Percentiles rank a stretch among this genome's conserved stretches.
Conservation (phyloP, 2,329 filamentous ascomycete species). For the Aaosphaeria pasadenensis region DNA sequence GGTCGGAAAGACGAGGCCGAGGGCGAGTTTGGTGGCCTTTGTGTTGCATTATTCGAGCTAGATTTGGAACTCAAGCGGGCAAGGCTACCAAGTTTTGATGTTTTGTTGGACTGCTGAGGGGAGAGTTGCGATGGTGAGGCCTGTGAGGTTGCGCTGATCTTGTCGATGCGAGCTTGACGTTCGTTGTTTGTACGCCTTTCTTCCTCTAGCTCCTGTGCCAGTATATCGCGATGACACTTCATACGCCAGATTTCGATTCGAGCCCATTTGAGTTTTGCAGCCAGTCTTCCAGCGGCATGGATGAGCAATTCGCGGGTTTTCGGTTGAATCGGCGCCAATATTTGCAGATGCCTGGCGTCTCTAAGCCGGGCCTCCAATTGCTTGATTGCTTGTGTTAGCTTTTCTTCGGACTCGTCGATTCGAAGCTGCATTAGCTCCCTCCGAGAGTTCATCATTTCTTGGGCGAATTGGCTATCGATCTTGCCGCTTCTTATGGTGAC, state of each 20-base stretch:
- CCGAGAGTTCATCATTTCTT: constrained; percentile 80
- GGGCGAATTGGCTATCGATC: constrained; percentile 77
- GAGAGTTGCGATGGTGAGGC: constrained; percentile 19
- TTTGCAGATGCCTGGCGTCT: constrained; percentile 85
- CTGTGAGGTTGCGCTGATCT: constrained; percentile 18
- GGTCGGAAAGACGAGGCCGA: constrained; percentile 23
- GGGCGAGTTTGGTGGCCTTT: constrained; percentile 32
- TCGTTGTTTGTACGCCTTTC: constrained; percentile 52
- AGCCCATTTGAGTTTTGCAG: constrained; percentile 90
- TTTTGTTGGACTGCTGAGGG: constrained; percentile 21
- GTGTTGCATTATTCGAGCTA: constrained; percentile 26
- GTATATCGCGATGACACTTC: constrained; percentile 85
- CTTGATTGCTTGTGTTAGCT: constrained; percentile 68
- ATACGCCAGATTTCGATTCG: constrained; percentile 90
- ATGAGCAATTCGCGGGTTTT: constrained; percentile 84
- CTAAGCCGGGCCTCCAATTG: constrained; percentile 79
- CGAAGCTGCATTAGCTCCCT: constrained; percentile 79
- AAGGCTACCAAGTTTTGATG: constrained; percentile 29
- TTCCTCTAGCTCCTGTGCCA: constrained; percentile 81
- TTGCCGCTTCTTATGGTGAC: constrained; percentile 69
- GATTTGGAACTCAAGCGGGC: constrained; percentile 36
- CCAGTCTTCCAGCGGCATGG: constrained; percentile 77
- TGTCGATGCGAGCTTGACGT: constrained; percentile 23
- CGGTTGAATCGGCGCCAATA: constrained; percentile 86
- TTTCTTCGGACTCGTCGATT: constrained; percentile 79